Base-by-base conservation (phyloP, 2,329 filamentous ascomycete genomes). In the Sclerotinia trifoliorum region DNA sequence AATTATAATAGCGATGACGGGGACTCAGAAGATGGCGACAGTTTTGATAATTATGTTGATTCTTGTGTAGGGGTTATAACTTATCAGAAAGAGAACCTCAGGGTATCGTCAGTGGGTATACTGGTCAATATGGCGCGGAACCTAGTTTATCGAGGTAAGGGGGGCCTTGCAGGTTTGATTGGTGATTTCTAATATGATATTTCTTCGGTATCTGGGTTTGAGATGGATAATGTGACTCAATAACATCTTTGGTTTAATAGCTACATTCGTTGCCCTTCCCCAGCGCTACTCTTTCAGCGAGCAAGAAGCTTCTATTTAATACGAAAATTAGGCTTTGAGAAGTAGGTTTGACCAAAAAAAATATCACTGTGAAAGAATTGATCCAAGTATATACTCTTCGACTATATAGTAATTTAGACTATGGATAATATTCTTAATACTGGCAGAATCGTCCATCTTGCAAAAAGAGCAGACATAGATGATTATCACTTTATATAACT, bases 71-170 rank as follows among this genome's bases (percentile, higher is more conserved):
- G n/a, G n/a, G n/a, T n/a, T n/a, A n/a, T n/a, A n/a, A n/a, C n/a
- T n/a, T n/a, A n/a, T n/a, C n/a, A n/a, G 29, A 81, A 2, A 80
- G 80, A 63, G 80, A 83, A 2, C 79, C 83, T 3, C 75, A 86
- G 3, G 80, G 81, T 0, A 81, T 86, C 61, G 79, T 83, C 0
- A 81, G 81, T 15, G 85, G 85, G 84, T 39, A 87, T 90, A 0
- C 74, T 91, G 11, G 86, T 85, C 32, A 89, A 92, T 77, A 79
- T 92, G 48, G 35, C 91, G 82, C 91, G 82, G 82, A 78, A 82
- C 0, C 81, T 87, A 0, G 82, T 85, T 1, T 78, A 87, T 73
- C 81, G 89, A 67, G 89, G 87, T 3, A 83, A 86, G 19, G 89
- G 88, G 1, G 35, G 8, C 7, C 86, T 91, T 77, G 86, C 88